Conservation (phyloP, 2,329 filamentous ascomycete species). For the Lomentospora prolificans region DNA sequence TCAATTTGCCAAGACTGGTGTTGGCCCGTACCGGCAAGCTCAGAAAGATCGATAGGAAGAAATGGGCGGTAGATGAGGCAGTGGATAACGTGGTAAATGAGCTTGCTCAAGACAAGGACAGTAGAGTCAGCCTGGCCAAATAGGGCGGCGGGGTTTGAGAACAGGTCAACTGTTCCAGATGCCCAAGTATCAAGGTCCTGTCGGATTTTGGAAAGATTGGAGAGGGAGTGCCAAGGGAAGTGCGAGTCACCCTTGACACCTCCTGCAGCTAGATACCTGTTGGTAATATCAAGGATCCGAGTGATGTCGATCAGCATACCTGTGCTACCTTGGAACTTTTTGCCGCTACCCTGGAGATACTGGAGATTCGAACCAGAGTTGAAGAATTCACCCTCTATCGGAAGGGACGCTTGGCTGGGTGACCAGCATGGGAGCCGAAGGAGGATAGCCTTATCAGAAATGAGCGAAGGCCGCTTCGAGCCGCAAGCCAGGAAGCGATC, state of each 20-base stretch:
- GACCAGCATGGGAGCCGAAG: constrained; percentile 69
- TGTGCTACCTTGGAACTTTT: constrained; percentile 63
- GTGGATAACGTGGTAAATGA: constrained; percentile 79
- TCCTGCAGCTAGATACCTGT: constrained; percentile 72
- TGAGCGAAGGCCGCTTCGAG: constrained; percentile 71
- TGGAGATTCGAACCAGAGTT: constrained; percentile 69
- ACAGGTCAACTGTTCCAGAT: constrained; percentile 68
- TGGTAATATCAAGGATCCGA: constrained; percentile 72
- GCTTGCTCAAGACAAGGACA: constrained; percentile 69
- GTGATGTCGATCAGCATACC: constrained; percentile 79
- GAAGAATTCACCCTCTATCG: constrained; percentile 71
- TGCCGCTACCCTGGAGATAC: constrained; percentile 57
- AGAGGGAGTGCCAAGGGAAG: constrained; percentile 83
- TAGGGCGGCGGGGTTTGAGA: constrained; percentile 63
- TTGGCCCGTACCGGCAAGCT: constrained; percentile 69
- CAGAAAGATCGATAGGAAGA: constrained; percentile 71
- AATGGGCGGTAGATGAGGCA: constrained; percentile 83
- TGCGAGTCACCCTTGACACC: constrained; percentile 84
- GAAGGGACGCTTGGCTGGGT: constrained; percentile 47
- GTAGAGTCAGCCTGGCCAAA: constrained; percentile 74
- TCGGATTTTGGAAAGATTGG: constrained; percentile 75
- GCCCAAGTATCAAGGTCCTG: constrained; percentile 82
- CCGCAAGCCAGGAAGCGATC: constrained; percentile 77
- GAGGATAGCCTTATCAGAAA: constrained; percentile 66
- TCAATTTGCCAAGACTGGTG: constrained; percentile 92